Evolutionary conservation across 139 green algal genomes (phyloP).

Genomic region (Volvox africanus): DNA sequence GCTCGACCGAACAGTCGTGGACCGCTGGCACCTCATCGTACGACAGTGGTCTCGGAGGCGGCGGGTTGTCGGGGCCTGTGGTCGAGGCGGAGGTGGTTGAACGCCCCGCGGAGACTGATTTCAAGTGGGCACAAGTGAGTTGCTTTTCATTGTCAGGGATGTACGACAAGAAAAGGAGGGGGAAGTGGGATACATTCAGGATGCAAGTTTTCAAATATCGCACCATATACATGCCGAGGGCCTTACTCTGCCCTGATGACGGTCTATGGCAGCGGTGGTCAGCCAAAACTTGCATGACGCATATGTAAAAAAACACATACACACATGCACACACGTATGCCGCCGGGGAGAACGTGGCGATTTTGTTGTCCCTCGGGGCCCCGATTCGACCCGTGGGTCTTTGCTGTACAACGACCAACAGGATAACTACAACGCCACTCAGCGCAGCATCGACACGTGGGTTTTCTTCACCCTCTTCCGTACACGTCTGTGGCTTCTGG

Average conservation of each 20-base stretch:
- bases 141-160: not conserved
- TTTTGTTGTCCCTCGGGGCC: too few relatives aligned
- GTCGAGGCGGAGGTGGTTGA: slow-evolving; percentile 46
- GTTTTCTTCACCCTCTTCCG: slow-evolving; percentile 85
- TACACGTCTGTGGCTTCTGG: slow-evolving; percentile 81
- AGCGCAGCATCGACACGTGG: slow-evolving; percentile 87
- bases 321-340: too few relatives aligned
- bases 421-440: slow-evolving; percentile 80
- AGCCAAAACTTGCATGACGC: too few relatives aligned
- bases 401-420: slow-evolving; percentile 4
- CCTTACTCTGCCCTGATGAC: too few relatives aligned
- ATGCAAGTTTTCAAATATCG: too few relatives aligned
- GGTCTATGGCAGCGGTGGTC: too few relatives aligned
- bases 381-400: too few relatives aligned
- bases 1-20: not conserved
- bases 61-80: not conserved
- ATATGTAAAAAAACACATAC: too few relatives aligned
- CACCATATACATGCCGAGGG: too few relatives aligned
- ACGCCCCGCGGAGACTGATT: slow-evolving; percentile 68
- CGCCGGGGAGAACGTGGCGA: too few relatives aligned
- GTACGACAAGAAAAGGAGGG: too few relatives aligned
- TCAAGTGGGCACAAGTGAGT: slow-evolving; percentile 76
- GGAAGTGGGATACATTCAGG: too few relatives aligned
- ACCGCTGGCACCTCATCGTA: not conserved
- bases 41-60: not conserved